phyloP scores from a whole-genome alignment of 192 early-diverging fungal genomes.

The Kappamyces sp. region DNA sequence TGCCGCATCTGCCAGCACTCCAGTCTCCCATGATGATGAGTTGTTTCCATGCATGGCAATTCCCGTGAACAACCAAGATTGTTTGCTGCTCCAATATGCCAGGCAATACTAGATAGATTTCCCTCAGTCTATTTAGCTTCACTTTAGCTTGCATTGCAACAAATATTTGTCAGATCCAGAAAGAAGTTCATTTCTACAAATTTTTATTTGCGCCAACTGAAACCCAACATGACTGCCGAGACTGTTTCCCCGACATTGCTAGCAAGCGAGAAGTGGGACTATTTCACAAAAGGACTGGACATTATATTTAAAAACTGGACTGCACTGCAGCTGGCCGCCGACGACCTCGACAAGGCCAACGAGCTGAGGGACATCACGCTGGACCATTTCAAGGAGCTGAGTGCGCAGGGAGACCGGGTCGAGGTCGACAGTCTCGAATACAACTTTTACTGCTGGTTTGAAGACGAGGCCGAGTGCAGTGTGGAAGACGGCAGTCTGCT shows the following conservation, averaged over 20 bases:
- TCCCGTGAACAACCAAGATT: too few relatives aligned
- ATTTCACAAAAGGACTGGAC: constrained; percentile 33
- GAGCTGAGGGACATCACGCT: constrained; percentile 25
- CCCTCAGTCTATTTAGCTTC: too few relatives aligned
- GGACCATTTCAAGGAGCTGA: constrained; percentile 33
- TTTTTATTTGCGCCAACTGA: too few relatives aligned
- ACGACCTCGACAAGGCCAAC: constrained; percentile 17
- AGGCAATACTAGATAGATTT: too few relatives aligned
- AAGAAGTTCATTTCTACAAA: too few relatives aligned
- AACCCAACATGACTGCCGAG: constrained; percentile 6
- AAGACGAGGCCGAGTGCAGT: constrained; percentile 24
- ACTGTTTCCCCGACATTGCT: constrained; percentile 3
- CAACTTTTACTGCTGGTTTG: constrained; percentile 42
- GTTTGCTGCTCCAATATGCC: too few relatives aligned
- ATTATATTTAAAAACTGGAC: constrained; percentile 41
- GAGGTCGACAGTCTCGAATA: too few relatives aligned
- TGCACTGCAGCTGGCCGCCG: constrained; percentile 46
- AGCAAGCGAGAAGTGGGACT: constrained; percentile 4
- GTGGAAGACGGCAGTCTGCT: constrained; percentile 21
- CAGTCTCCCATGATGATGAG: too few relatives aligned
- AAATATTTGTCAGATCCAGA: too few relatives aligned
- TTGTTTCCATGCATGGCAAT: too few relatives aligned
- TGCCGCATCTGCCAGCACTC: too few relatives aligned
- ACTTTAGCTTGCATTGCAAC: too few relatives aligned
- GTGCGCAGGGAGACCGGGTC: constrained; percentile 20